Conservation (phyloP, 2,329 filamentous ascomycete species). For the Eutypella sp. region DNA sequence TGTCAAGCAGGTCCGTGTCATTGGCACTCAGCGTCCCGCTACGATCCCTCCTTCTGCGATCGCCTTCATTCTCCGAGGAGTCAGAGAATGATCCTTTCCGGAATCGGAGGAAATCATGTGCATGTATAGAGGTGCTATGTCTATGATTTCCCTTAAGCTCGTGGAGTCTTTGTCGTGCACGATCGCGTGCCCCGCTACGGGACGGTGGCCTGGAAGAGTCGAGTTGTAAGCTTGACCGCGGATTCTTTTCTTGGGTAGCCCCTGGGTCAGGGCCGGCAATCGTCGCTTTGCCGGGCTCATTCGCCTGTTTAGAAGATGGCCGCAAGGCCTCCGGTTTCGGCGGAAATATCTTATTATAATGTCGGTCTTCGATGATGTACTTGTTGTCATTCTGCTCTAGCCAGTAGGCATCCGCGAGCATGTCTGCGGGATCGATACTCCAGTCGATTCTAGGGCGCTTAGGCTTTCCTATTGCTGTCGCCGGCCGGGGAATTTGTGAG, state of each 20-base stretch:
- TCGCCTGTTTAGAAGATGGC: slow-evolving; percentile 9
- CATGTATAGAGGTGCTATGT: slow-evolving; percentile 44
- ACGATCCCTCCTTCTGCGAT: slow-evolving; percentile 35
- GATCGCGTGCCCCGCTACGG: slow-evolving; percentile 51
- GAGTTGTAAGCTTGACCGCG: slow-evolving; percentile 7
- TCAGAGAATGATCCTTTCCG: slow-evolving; percentile 54
- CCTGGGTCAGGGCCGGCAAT: slow-evolving; percentile 1
- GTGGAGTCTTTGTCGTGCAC: slow-evolving; percentile 57
- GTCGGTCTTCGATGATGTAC: slow-evolving; percentile 70
- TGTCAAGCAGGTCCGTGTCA: slow-evolving; percentile 51
- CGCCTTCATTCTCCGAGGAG: slow-evolving; percentile 53
- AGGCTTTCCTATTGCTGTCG: slow-evolving; percentile 49
- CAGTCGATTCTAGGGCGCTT: slow-evolving; percentile 78
- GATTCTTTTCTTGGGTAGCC: slow-evolving; percentile 1
- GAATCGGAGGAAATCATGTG: slow-evolving; percentile 48
- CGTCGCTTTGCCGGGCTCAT: slow-evolving; percentile 11
- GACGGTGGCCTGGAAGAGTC: slow-evolving; percentile 22
- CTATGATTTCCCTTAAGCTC: slow-evolving; percentile 52
- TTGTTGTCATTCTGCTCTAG: slow-evolving; percentile 79
- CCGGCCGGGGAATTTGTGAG: slow-evolving; percentile 36
- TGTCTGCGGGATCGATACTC: slow-evolving; percentile 75
- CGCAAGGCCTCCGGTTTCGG: slow-evolving; percentile 10
- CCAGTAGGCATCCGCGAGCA: slow-evolving; percentile 90
- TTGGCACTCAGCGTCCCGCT: slow-evolving; percentile 44
- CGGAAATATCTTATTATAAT: slow-evolving; percentile 69